phyloP scores from a whole-genome alignment of 495 filamentous ascomycete genomes.

The Podospora pseudoanserina region DNA sequence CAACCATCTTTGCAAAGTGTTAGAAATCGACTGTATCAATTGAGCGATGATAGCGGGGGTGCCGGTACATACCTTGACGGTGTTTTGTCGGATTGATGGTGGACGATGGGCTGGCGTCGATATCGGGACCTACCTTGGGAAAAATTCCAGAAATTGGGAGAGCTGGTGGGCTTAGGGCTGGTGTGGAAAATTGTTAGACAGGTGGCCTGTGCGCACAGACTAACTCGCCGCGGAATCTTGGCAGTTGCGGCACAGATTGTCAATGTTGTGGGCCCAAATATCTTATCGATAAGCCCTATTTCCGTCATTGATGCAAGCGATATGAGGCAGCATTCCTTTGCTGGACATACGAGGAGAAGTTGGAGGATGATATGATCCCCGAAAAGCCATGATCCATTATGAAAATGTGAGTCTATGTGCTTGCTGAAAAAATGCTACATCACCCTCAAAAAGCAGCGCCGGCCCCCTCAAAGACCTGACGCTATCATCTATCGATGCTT shows the following conservation, averaged over 20 bases:
- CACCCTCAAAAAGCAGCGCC: background rate
- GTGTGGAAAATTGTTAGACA: conserved; percentile 32
- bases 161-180: conserved; percentile 37
- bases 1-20: conserved; percentile 71
- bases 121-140: conserved; percentile 34
- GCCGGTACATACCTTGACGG: conserved; percentile 44
- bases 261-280: conserved; percentile 4
- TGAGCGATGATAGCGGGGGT: conserved; percentile 11
- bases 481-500: background rate
- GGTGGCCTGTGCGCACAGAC: conserved; percentile 24
- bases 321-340: background rate
- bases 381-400: background rate
- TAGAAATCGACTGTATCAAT: conserved; percentile 22
- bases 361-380: background rate
- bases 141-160: conserved; percentile 37
- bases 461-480: background rate
- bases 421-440: background rate
- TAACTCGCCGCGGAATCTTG: conserved; percentile 6
- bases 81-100: conserved; percentile 43
- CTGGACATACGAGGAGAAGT: background rate
- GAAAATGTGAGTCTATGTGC: background rate
- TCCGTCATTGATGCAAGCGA: background rate
- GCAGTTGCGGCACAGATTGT: conserved; percentile 3
- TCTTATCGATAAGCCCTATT: conserved; percentile 7
- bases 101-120: conserved; percentile 36